Percentiles rank a stretch among this genome's conserved stretches.
phyloP scores from a whole-genome alignment of 129 eudicot species.

The Cynara cardunculus region DNA sequence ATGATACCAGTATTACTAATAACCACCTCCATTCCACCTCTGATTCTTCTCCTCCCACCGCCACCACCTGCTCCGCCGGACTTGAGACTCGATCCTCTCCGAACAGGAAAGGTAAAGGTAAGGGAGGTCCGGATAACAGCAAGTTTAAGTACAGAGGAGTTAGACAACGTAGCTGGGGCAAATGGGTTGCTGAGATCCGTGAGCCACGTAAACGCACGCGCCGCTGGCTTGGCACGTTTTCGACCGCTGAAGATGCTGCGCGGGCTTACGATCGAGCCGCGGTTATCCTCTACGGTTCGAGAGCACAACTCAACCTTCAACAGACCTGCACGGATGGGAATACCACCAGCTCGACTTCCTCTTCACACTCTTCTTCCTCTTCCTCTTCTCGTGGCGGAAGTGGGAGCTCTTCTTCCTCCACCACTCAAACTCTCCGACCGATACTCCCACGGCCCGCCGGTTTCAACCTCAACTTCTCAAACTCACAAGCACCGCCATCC shows the following conservation, averaged over 20 bases:
- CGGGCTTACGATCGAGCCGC: conserved; percentile 66
- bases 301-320: conserved; percentile 68
- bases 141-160: conserved; percentile 68
- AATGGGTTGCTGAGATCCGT: conserved; percentile 84
- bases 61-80: conserved; percentile 3
- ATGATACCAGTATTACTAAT: background rate
- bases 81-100: background rate
- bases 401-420: background rate
- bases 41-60: background rate
- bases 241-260: conserved; percentile 30
- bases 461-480: conserved; percentile 25
- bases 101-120: conserved; percentile 37
- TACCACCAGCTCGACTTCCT: conserved; percentile 1
- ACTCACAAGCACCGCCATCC: conserved; percentile 14
- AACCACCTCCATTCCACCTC: background rate
- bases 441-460: conserved; percentile 60
- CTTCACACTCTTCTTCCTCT: conserved; percentile 12
- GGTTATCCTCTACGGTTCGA: conserved; percentile 50
- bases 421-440: conserved; percentile 59
- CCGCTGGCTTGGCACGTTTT: conserved; percentile 34
- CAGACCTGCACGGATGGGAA: conserved; percentile 26
- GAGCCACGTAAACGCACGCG: conserved; percentile 39
- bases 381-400: conserved; percentile 24
- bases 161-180: conserved; percentile 81
- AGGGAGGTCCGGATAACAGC: conserved; percentile 67